Percentiles rank a stretch among this genome's conserved stretches.
These are phyloP conservation scores for Sclerotinia subarctica DNA, from an alignment of 2,329 filamentous ascomycete species.

Conservation along the genomic window DNA sequence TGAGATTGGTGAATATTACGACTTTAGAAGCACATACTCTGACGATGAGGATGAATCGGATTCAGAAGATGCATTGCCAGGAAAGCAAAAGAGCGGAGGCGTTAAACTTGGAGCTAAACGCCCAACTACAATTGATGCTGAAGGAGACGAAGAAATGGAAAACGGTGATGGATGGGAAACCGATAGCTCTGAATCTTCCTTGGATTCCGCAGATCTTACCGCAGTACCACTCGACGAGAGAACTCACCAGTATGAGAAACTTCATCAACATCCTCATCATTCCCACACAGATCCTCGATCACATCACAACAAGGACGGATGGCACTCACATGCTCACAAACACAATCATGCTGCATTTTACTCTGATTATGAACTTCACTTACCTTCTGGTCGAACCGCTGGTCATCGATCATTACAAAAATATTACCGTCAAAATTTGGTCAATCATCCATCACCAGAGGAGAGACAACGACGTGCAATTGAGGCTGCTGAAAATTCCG, in stretches of 20 bases:
- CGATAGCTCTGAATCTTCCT: constrained; percentile 83
- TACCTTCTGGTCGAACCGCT: constrained; percentile 84
- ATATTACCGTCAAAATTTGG: constrained; percentile 91
- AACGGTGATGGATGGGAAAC: constrained; percentile 89
- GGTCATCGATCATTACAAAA: constrained; percentile 83
- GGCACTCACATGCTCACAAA: constrained; percentile 79
- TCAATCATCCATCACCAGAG: constrained; percentile 73
- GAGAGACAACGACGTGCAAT: constrained; percentile 70
- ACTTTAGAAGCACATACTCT: constrained; percentile 93
- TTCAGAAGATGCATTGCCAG: constrained; percentile 49
- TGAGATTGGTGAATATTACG: constrained; percentile 93
- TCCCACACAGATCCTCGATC: constrained; percentile 66
- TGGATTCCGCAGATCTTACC: constrained; percentile 80
- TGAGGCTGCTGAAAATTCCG: constrained; percentile 49
- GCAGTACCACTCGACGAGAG: constrained; percentile 73
- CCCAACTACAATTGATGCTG: constrained; percentile 48
- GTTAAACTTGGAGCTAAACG: constrained; percentile 68
- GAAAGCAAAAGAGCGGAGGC: constrained; percentile 52
- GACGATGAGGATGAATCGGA: constrained; percentile 67
- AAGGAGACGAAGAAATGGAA: constrained; percentile 54
- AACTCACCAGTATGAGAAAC: constrained; percentile 67
- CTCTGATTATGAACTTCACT: constrained; percentile 89
- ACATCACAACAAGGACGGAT: constrained; percentile 73
- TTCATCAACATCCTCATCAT: constrained; percentile 73
- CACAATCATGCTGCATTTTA: constrained; percentile 73